phyloP scores from a whole-genome alignment of 2,329 filamentous ascomycete genomes.

The Capronia coronata region DNA sequence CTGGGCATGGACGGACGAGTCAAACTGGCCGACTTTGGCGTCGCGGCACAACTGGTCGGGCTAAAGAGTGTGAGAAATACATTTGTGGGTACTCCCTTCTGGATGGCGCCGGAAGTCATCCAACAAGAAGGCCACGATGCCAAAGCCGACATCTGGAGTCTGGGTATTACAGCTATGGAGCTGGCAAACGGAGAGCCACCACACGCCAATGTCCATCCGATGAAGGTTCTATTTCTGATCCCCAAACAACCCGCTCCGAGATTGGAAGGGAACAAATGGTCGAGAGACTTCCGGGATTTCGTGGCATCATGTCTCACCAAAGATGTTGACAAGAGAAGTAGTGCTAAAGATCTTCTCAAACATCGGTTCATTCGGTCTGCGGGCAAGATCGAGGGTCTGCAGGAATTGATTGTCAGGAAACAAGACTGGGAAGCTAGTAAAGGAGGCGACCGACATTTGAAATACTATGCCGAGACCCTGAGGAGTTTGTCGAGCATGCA shows the following conservation, averaged over 20 bases:
- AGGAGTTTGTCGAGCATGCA: slow-evolving; percentile 60
- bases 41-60: slow-evolving; percentile 91
- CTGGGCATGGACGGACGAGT: slow-evolving; percentile 85
- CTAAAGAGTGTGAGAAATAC: slow-evolving; percentile 97
- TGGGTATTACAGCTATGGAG: slow-evolving; percentile 88
- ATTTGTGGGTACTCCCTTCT: slow-evolving; percentile 94
- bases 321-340: slow-evolving; percentile 75
- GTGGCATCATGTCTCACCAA: slow-evolving; percentile 85
- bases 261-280: slow-evolving; percentile 73
- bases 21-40: slow-evolving; percentile 94
- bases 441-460: slow-evolving; percentile 61
- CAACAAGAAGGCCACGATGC: slow-evolving; percentile 78
- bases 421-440: slow-evolving; percentile 74
- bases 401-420: slow-evolving; percentile 75
- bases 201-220: slow-evolving; percentile 75
- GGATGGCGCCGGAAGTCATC: slow-evolving; percentile 95
- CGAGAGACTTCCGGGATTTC: slow-evolving; percentile 90
- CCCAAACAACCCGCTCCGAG: slow-evolving; percentile 80
- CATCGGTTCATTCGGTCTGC: slow-evolving; percentile 84
- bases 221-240: slow-evolving; percentile 89
- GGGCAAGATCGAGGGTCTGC: slow-evolving; percentile 78
- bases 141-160: slow-evolving; percentile 88
- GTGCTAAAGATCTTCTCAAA: slow-evolving; percentile 77
- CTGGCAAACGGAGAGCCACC: slow-evolving; percentile 85
- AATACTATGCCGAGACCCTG: slow-evolving; percentile 91